A percentile compares a stretch with the other conserved stretches of the same genome.
These are phyloP conservation scores for Carex pumila DNA, from an alignment of 176 grass and related monocot genomes.

Conservation along the genomic window DNA sequence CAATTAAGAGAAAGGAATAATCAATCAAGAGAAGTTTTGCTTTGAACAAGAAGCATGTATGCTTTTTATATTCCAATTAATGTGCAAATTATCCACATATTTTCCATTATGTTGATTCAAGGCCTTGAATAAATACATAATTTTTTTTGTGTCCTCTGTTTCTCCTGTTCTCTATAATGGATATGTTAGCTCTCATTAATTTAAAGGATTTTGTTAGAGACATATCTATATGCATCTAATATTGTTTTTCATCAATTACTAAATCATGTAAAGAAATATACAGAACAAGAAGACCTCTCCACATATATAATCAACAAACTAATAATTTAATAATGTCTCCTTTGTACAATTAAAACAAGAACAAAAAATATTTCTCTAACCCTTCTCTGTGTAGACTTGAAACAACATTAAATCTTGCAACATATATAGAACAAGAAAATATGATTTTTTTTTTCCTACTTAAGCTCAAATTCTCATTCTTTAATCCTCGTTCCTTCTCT, in stretches of 20 bases:
- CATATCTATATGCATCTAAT: neutral
- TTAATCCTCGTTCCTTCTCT: neutral
- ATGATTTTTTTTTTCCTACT: neutral
- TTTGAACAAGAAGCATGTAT: neutral
- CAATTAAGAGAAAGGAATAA: neutral
- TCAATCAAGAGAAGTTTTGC: neutral
- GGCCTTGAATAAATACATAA: neutral
- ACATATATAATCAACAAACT: constrained; percentile 9
- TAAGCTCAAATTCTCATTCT: neutral
- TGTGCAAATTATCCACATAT: neutral
- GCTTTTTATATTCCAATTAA: neutral
- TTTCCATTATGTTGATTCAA: neutral
- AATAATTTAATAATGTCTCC: neutral
- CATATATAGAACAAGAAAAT: neutral
- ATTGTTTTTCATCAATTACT: neutral
- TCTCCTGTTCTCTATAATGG: neutral
- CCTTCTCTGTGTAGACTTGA: neutral
- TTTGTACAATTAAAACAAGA: constrained; percentile 16
- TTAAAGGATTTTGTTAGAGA: neutral
- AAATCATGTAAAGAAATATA: neutral
- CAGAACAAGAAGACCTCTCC: neutral
- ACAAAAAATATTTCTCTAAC: neutral
- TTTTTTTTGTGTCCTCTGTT: neutral
- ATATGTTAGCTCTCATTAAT: neutral
- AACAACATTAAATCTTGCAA: neutral